These are phyloP conservation scores for Fusarium nematophilum DNA, from an alignment of 2,329 filamentous ascomycete genomes.

Conservation along the genomic window DNA sequence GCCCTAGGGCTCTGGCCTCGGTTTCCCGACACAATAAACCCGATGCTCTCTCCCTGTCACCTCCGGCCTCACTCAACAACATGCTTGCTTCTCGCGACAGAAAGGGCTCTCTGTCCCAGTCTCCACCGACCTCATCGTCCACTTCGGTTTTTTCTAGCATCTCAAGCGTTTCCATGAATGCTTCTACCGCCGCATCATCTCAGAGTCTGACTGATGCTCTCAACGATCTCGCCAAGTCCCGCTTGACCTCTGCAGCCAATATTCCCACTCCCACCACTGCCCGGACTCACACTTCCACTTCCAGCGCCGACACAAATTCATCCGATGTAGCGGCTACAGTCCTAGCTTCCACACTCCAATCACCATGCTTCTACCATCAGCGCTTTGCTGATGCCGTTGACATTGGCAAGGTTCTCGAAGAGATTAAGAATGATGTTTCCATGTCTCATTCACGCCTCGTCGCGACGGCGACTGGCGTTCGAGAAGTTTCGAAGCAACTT, in stretches of 20 bases:
- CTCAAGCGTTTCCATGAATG: constrained; percentile 35
- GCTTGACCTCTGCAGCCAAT: constrained; percentile 45
- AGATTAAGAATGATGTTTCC: constrained; percentile 88
- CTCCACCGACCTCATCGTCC: constrained; percentile 14
- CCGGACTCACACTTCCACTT: constrained; percentile 22
- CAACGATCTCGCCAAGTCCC: constrained; percentile 61
- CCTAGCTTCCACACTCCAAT: constrained; percentile 70
- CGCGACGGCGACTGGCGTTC: constrained; percentile 93
- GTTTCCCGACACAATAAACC: constrained; percentile 70
- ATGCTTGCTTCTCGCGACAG: constrained; percentile 63
- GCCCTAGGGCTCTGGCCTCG: constrained; percentile 84
- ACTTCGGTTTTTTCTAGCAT: constrained; percentile 10
- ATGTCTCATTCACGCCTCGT: constrained; percentile 94
- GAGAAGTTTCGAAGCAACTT: constrained; percentile 95
- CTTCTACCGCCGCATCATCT: constrained; percentile 58
- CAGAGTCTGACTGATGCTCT: constrained; percentile 73
- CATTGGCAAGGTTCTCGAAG: constrained; percentile 92
- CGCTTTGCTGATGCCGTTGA: constrained; percentile 97
- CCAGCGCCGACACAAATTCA: constrained; percentile 24
- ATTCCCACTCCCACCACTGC: constrained; percentile 39
- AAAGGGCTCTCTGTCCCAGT: constrained; percentile 49
- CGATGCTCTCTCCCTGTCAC: constrained; percentile 68
- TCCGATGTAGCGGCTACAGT: constrained; percentile 28
- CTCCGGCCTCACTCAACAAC: constrained; percentile 49
- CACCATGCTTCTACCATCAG: constrained; percentile 97